Percentiles rank a stretch among this genome's conserved stretches.
phyloP scores from a whole-genome alignment of 805 yeast genomes.

The Candida endomychidarum region DNA sequence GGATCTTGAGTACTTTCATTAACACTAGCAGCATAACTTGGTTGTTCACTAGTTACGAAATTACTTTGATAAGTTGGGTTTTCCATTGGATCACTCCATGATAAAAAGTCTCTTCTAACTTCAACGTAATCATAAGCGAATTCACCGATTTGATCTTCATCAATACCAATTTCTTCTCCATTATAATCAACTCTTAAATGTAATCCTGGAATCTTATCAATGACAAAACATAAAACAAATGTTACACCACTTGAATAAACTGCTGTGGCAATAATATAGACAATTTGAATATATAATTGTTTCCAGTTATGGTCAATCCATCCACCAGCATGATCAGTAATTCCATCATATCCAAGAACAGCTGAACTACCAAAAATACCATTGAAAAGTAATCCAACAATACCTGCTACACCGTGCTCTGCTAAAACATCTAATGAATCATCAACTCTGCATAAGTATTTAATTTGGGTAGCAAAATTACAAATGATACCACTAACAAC shows the following conservation, averaged over 20 bases:
- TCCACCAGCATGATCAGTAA: constrained; percentile 83
- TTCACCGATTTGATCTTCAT: constrained; percentile 96
- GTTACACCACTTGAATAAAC: constrained; percentile 81
- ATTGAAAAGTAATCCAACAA: constrained; percentile 85
- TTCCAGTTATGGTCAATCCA: constrained; percentile 90
- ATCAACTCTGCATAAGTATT: constrained; percentile 77
- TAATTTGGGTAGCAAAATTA: constrained; percentile 86
- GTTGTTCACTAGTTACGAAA: constrained; percentile 4
- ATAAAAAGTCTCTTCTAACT: constrained; percentile 86
- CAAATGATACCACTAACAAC: constrained; percentile 78
- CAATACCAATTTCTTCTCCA: constrained; percentile 87
- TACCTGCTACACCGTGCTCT: constrained; percentile 98
- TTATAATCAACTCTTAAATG: constrained; percentile 77
- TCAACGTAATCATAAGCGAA: constrained; percentile 99
- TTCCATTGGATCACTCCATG: constrained; percentile 40
- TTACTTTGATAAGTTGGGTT: constrained; percentile 6
- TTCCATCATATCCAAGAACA: constrained; percentile 89
- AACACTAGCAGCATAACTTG: constrained; percentile 4
- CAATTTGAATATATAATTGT: constrained; percentile 88
- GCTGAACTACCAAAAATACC: constrained; percentile 84
- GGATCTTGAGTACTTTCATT: not conserved
- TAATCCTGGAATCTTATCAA: constrained; percentile 79
- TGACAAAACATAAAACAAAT: constrained; percentile 67
- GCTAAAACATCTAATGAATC: constrained; percentile 94
- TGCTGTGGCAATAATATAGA: constrained; percentile 69